A percentile compares a stretch with the other conserved stretches of the same genome.
Evolutionary conservation across 257 asterid genomes (phyloP).

Genomic region (Solanum boliviense): DNA sequence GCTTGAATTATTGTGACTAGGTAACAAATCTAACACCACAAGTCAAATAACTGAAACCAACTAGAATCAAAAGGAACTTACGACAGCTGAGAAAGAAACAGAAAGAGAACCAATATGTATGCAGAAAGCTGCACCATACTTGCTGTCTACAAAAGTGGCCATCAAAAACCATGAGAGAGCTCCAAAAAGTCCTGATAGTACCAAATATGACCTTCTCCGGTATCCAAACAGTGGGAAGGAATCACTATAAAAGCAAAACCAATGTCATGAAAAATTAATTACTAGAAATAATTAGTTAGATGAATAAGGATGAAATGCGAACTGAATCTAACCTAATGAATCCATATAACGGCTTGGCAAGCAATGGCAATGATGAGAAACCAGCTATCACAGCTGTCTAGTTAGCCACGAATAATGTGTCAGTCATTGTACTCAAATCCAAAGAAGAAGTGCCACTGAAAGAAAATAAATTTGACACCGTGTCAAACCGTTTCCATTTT

Average conservation of each 20-base stretch:
- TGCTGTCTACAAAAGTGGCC: constrained; percentile 82
- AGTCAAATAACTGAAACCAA: background rate
- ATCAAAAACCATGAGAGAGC: constrained; percentile 90
- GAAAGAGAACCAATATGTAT: constrained; percentile 90
- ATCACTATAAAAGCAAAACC: constrained; percentile 38
- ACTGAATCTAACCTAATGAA: constrained; percentile 62
- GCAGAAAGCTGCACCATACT: constrained; percentile 84
- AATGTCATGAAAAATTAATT: background rate
- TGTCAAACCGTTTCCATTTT: background rate
- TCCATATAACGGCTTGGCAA: constrained; percentile 87
- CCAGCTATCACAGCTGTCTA: constrained; percentile 97
- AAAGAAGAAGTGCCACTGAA: background rate
- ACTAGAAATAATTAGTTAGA: background rate
- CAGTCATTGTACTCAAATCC: constrained; percentile 19
- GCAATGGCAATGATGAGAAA: constrained; percentile 85
- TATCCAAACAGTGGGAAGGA: constrained; percentile 91
- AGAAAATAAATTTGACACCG: background rate
- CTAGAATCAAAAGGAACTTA: constrained; percentile 33
- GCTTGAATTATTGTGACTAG: background rate
- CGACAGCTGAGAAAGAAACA: constrained; percentile 94
- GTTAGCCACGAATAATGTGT: constrained; percentile 31
- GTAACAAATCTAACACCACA: background rate
- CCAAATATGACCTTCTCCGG: constrained; percentile 92
- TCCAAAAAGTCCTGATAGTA: constrained; percentile 87
- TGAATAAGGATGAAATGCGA: background rate